Base-by-base conservation (phyloP, 2,329 filamentous ascomycete species). In the Stylonectria norvegica region DNA sequence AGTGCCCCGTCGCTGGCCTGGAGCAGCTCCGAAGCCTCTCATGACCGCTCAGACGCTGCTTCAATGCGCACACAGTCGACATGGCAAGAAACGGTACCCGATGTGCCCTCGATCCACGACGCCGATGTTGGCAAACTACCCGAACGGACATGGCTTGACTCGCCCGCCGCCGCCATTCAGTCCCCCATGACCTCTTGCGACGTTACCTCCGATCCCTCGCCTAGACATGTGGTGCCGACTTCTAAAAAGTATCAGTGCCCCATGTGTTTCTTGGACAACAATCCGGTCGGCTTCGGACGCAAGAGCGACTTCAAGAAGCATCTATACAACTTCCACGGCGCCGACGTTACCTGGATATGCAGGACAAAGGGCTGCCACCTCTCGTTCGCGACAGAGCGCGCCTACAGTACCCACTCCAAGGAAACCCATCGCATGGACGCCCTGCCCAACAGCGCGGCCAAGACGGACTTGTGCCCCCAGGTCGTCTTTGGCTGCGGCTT, bases 281-380 rank as follows among this genome's bases (percentile, higher is more conserved):
- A 69, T 47, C 62, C 62, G 12, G 68, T 71, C 17, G 68, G 68
- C 23, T 71, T 71, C 35, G 68, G 68, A 23, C 63, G 68, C 42
- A 71, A 71, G 56, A 70, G 66, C 50, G 68, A 71, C 48, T 70
- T 71, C 51, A 71, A 71, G 60, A 71, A 71, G 58, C 68, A 71
- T 47, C 56, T 71, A n/a, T 66, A 70, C 58, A 69, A 69, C 53
- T 71, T 71, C 47, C 69, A 71, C 48, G 65, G 66, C 25, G 60
- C 64, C 34, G 66, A 71, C 46, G 59, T 64, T 23, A 58, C 64
- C 27, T 71, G 68, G 69, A 56, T 68, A 15, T 71, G 68, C 55
- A 67, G 62, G 32, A 67, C 64, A 25, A 63, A 62, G 43, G 62
- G 58, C 18, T 71, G 68, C 50, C 58, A 64, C 31, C 53, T 69